Conservation (phyloP, 2,329 filamentous ascomycete genomes). For the Metarhizium rileyi region DNA sequence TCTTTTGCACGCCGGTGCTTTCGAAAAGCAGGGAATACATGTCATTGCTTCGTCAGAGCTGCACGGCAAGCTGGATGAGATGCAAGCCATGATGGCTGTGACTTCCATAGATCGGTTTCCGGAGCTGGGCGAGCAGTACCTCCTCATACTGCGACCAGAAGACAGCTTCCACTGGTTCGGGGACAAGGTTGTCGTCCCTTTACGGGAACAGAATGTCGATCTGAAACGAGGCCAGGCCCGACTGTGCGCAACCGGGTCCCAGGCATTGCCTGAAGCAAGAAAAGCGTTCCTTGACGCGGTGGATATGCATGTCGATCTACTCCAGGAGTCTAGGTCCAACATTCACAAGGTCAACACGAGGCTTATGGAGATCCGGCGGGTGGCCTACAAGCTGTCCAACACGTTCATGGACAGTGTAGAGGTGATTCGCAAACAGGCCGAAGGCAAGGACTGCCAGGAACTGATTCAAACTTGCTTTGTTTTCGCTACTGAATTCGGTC, state of each 20-base stretch:
- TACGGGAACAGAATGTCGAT: conserved; percentile 73
- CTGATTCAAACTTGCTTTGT: conserved; percentile 96
- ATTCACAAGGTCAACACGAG: conserved; percentile 84
- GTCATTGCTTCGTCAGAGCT: conserved; percentile 78
- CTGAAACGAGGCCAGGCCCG: conserved; percentile 79
- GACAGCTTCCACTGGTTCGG: conserved; percentile 73
- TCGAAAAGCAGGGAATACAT: conserved; percentile 67
- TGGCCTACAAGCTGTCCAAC: conserved; percentile 92
- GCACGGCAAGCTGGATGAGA: conserved; percentile 65
- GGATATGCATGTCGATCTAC: conserved; percentile 75
- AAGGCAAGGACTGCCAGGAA: conserved; percentile 80
- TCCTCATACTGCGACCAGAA: conserved; percentile 78
- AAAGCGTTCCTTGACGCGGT: conserved; percentile 67
- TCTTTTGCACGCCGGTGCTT: conserved; percentile 61
- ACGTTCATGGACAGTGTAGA: conserved; percentile 98
- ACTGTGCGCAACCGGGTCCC: conserved; percentile 80
- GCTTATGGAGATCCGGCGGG: conserved; percentile 88
- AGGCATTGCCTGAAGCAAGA: conserved; percentile 69
- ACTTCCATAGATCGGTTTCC: conserved; percentile 44
- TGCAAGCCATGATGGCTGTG: conserved; percentile 75
- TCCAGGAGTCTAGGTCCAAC: conserved; percentile 89
- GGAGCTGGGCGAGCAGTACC: conserved; percentile 68
- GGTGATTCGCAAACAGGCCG: conserved; percentile 77
- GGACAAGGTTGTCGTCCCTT: conserved; percentile 57
- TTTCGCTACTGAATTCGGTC: conserved; percentile 97